These are phyloP conservation scores for Jamesozyma rosinii DNA, from an alignment of 805 yeast genomes.

Conservation along the genomic window DNA sequence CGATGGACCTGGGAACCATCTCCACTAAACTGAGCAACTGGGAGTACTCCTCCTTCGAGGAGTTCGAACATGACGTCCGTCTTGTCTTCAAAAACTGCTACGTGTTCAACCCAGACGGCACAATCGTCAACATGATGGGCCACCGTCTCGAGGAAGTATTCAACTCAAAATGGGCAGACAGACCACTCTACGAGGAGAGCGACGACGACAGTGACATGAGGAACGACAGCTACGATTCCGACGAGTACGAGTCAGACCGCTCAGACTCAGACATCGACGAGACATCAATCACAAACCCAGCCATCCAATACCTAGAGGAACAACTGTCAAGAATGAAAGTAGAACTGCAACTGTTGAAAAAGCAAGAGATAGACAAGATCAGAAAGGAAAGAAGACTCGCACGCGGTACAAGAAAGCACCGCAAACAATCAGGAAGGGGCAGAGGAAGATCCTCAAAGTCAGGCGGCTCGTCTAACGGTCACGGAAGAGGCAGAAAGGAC, in stretches of 20 bases:
- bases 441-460: conserved; percentile 25
- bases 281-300: conserved; percentile 69
- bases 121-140: conserved; percentile 93
- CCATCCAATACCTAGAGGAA: conserved; percentile 79
- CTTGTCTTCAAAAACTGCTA: conserved; percentile 85
- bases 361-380: conserved; percentile 59
- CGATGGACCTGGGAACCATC: conserved; percentile 90
- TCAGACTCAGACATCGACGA: conserved; percentile 55
- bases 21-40: conserved; percentile 73
- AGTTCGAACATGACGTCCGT: conserved; percentile 73
- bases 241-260: conserved; percentile 23
- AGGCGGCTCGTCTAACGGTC: conserved; percentile 4
- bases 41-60: conserved; percentile 81
- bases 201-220: conserved; percentile 37
- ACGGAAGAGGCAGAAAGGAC: conserved; percentile 8
- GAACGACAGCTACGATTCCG: conserved; percentile 25
- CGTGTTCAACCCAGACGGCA: conserved; percentile 90
- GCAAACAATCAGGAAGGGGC: conserved; percentile 11
- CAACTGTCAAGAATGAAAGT: conserved; percentile 78
- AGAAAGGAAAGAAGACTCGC: conserved; percentile 47
- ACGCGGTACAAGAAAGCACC: conserved; percentile 26
- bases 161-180: conserved; percentile 79
- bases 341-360: conserved; percentile 75
- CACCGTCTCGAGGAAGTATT: conserved; percentile 80
- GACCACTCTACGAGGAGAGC: conserved; percentile 59